Evolutionary conservation across 495 filamentous ascomycete species (phyloP).

Genomic region (Parathielavia hyrcaniae): DNA sequence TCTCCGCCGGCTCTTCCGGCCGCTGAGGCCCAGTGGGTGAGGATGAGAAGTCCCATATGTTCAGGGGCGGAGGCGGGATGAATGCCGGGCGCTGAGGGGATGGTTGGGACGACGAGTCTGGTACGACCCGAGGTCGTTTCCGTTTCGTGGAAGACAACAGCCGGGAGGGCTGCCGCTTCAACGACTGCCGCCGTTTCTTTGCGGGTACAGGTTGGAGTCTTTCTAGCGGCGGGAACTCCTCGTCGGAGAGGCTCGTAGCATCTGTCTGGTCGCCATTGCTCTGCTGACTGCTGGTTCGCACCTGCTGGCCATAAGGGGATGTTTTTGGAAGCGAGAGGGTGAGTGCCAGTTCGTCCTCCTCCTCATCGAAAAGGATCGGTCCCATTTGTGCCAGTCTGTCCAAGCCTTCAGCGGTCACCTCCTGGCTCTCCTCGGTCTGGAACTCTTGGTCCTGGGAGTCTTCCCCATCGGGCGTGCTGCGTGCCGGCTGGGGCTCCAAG

Average conservation of each 20-base stretch:
- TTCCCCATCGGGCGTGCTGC: conserved; percentile 30
- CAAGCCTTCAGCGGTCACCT: conserved; percentile 20
- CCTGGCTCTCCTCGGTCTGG: conserved; percentile 44
- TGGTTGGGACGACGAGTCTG: conserved; percentile 19
- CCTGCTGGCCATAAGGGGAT: conserved; percentile 15
- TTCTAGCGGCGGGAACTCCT: conserved; percentile 37
- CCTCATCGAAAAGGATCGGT: conserved; percentile 19
- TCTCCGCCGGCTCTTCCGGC: conserved; percentile 6
- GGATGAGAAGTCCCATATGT: conserved; percentile 23
- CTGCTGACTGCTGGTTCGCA: conserved; percentile 25
- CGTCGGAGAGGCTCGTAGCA: conserved; percentile 31
- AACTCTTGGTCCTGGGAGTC: conserved; percentile 48
- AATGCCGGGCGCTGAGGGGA: conserved; percentile 18
- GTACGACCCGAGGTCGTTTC: conserved; percentile 21
- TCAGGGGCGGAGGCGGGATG: conserved; percentile 10
- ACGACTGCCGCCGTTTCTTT: conserved; percentile 5
- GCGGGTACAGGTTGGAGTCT: conserved; percentile 19
- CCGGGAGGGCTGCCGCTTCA: conserved; percentile 23
- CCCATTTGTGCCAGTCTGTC: conserved; percentile 28
- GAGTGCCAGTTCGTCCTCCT: conserved; percentile 29
- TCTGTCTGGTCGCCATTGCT: conserved; percentile 27
- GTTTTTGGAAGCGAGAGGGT: conserved; percentile 29
- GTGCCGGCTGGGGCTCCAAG: conserved; percentile 28
- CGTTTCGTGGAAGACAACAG: conserved; percentile 17
- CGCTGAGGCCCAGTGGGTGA: conserved; percentile 16